phyloP scores from a whole-genome alignment of 2,329 filamentous ascomycete species.

The Albifimbria verrucaria region DNA sequence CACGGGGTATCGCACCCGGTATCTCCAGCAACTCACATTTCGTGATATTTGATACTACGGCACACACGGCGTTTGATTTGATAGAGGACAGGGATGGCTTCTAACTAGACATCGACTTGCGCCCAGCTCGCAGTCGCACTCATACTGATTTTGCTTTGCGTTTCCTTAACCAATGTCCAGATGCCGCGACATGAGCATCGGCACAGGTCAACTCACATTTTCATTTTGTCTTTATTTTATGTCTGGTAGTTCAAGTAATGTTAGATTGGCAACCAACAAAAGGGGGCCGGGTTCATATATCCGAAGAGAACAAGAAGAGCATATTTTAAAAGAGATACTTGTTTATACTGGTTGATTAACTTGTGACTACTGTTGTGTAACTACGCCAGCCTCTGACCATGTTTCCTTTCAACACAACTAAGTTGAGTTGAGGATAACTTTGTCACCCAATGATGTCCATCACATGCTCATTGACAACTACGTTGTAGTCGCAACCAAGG shows the following conservation, averaged over 20 bases:
- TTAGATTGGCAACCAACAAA: not conserved
- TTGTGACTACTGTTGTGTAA: too few species aligned
- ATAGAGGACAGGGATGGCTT: constrained; percentile 24
- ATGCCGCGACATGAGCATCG: not conserved
- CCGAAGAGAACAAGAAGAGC: not conserved
- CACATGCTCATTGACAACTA: too few species aligned
- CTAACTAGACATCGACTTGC: constrained; percentile 14
- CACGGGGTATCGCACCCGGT: not conserved
- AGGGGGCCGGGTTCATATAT: not conserved
- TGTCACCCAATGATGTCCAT: too few species aligned
- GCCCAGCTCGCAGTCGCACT: not conserved
- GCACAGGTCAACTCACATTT: not conserved
- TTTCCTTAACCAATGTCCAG: not conserved
- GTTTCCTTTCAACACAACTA: too few species aligned
- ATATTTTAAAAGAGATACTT: not conserved
- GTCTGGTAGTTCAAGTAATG: not conserved
- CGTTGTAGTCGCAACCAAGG: too few species aligned
- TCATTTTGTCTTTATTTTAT: not conserved
- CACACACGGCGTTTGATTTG: constrained; percentile 29
- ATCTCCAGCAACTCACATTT: not conserved
- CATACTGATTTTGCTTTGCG: not conserved
- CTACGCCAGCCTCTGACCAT: too few species aligned
- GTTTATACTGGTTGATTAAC: too few species aligned
- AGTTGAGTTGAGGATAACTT: too few species aligned
- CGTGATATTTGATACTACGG: constrained; percentile 7